A percentile compares a stretch with the other conserved stretches of the same genome.
Conservation (phyloP, 768 basidiomycete genomes). For the Kwoniella dendrophila region DNA sequence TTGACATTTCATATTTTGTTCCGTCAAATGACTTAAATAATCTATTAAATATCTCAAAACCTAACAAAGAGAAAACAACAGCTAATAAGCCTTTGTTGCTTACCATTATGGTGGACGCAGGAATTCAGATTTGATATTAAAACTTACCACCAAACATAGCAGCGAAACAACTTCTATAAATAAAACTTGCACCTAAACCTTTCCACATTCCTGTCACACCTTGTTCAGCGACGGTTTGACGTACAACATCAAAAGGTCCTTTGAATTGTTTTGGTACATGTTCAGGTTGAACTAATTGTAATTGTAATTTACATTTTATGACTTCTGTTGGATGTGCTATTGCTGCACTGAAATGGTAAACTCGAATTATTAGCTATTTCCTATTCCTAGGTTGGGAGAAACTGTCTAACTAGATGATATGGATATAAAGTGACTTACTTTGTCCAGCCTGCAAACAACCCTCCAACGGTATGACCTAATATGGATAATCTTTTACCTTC, state of each 20-base stretch:
- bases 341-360: constrained; percentile 63
- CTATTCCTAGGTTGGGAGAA: no score
- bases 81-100: not conserved
- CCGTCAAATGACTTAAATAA: constrained; percentile 63
- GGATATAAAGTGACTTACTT: constrained; percentile 43
- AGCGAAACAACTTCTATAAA: constrained; percentile 73
- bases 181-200: constrained; percentile 72
- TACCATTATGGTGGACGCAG: not conserved
- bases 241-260: constrained; percentile 57
- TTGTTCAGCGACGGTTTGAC: constrained; percentile 66
- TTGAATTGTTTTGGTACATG: constrained; percentile 64
- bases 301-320: constrained; percentile 65
- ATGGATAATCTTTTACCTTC: constrained; percentile 38
- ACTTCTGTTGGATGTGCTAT: constrained; percentile 77
- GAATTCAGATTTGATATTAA: not conserved
- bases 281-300: constrained; percentile 48
- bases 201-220: constrained; percentile 72
- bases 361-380: no score
- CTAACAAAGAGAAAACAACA: constrained; percentile 11
- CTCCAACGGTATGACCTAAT: constrained; percentile 51
- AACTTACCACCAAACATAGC: constrained; percentile 66
- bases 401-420: not conserved
- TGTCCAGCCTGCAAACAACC: constrained; percentile 53
- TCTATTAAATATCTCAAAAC: constrained; percentile 65
- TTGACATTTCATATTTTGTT: constrained; percentile 64